These are phyloP conservation scores for Aureobasidium sp. DNA, from an alignment of 2,329 filamentous ascomycete species.

Conservation along the genomic window DNA sequence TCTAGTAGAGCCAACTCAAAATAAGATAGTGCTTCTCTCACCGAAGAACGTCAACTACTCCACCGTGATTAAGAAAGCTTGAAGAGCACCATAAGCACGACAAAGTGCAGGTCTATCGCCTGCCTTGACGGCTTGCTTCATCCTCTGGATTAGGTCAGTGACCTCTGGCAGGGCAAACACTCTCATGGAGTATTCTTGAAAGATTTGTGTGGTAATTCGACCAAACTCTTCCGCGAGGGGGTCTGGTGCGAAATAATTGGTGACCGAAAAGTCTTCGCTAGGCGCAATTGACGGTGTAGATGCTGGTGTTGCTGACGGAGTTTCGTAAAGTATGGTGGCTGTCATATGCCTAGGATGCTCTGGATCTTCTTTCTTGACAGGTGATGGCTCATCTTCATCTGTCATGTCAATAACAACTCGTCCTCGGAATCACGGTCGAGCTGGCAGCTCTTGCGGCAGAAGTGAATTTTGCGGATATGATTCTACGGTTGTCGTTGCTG, in stretches of 20 bases:
- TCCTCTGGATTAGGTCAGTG: neutral
- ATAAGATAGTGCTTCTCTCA: neutral
- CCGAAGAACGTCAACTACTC: neutral
- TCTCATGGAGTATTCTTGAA: neutral
- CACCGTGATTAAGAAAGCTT: neutral
- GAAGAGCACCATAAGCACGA: neutral
- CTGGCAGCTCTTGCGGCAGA: neutral
- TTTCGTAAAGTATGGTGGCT: neutral
- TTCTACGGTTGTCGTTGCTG: neutral
- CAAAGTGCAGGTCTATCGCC: neutral
- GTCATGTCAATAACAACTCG: neutral
- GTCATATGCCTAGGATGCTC: neutral
- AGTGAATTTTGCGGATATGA: neutral
- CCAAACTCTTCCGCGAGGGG: conserved; percentile 2
- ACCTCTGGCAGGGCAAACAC: neutral
- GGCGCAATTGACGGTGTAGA: neutral
- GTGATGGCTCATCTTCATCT: neutral
- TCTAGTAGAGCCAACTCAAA: too few species aligned
- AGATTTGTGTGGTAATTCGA: neutral
- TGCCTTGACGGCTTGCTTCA: neutral
- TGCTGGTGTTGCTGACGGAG: neutral
- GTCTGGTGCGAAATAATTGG: neutral
- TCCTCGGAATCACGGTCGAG: neutral
- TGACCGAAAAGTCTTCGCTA: neutral
- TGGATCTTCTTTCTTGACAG: neutral